Evolutionary conservation across 2,329 filamentous ascomycete species (phyloP).

Genomic region (Talaromyces sp.): DNA sequence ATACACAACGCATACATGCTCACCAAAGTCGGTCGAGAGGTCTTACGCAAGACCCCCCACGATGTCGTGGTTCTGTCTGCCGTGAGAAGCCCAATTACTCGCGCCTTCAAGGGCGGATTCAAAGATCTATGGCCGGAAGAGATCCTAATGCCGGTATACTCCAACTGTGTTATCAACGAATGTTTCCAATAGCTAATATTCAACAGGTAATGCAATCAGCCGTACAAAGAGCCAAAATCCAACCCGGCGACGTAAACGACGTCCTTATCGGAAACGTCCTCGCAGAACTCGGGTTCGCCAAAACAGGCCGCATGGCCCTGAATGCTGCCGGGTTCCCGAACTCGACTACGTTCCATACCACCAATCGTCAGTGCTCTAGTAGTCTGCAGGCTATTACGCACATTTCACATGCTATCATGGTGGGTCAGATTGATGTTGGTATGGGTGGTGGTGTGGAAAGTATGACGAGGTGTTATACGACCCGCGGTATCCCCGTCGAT

Average conservation of each 20-base stretch:
- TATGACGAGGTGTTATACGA: constrained; percentile 60
- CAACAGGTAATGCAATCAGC: constrained; percentile 29
- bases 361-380: constrained; percentile 94
- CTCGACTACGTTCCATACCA: constrained; percentile 71
- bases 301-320: constrained; percentile 81
- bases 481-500: constrained; percentile 28
- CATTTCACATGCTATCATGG: constrained; percentile 77
- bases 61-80: constrained; percentile 93
- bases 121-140: constrained; percentile 60
- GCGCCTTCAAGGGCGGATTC: constrained; percentile 84
- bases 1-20: constrained; percentile 13
- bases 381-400: constrained; percentile 90
- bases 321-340: constrained; percentile 90
- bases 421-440: constrained; percentile 77
- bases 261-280: constrained; percentile 73
- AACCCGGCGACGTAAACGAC: constrained; percentile 77
- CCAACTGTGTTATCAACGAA: background rate
- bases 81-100: constrained; percentile 78
- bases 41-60: constrained; percentile 69
- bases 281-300: constrained; percentile 71
- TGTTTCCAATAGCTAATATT: background rate
- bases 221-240: constrained; percentile 50
- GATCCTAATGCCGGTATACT: constrained; percentile 22
- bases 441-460: constrained; percentile 84
- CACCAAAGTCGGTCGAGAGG: constrained; percentile 17